Evolutionary conservation across 2,329 filamentous ascomycete species (phyloP).

Genomic region (Bipolaris zeicola): DNA sequence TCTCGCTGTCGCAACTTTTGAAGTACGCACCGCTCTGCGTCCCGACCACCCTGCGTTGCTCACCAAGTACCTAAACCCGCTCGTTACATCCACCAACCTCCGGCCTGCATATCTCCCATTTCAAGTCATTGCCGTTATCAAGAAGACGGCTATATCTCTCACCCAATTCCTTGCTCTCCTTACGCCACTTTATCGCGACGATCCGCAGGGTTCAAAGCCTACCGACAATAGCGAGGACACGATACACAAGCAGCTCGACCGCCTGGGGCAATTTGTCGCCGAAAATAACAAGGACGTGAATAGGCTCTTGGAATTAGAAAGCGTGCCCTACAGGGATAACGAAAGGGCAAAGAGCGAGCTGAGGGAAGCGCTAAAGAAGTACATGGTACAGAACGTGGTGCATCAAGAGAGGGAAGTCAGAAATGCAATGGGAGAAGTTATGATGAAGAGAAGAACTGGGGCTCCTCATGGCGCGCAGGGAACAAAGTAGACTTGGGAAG

Average conservation of each 20-base stretch:
- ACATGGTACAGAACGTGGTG: constrained; percentile 80
- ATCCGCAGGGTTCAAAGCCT: constrained; percentile 29
- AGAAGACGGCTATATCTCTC: constrained; percentile 76
- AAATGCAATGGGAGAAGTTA: constrained; percentile 72
- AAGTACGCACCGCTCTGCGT: constrained; percentile 63
- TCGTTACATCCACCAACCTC: constrained; percentile 47
- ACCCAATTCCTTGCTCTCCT: constrained; percentile 44
- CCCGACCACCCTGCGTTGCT: constrained; percentile 54
- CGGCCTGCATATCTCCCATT: constrained; percentile 78
- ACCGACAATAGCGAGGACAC: constrained; percentile 39
- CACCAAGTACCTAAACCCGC: constrained; percentile 55
- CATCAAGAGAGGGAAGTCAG: constrained; percentile 79
- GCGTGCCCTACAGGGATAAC: constrained; percentile 81
- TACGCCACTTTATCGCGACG: constrained; percentile 43
- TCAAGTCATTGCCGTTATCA: constrained; percentile 76
- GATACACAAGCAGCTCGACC: constrained; percentile 66
- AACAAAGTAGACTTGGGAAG: constrained; percentile 11
- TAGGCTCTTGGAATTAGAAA: constrained; percentile 75
- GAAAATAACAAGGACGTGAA: constrained; percentile 71
- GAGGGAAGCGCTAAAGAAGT: constrained; percentile 77
- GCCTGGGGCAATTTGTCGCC: constrained; percentile 65
- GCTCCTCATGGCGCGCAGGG: constrained; percentile 64
- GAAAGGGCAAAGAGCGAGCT: constrained; percentile 64
- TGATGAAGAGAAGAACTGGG: constrained; percentile 66
- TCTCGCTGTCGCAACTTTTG: constrained; percentile 60